Conservation (phyloP, 2,329 filamentous ascomycete genomes). For the Fusarium transvaalense region DNA sequence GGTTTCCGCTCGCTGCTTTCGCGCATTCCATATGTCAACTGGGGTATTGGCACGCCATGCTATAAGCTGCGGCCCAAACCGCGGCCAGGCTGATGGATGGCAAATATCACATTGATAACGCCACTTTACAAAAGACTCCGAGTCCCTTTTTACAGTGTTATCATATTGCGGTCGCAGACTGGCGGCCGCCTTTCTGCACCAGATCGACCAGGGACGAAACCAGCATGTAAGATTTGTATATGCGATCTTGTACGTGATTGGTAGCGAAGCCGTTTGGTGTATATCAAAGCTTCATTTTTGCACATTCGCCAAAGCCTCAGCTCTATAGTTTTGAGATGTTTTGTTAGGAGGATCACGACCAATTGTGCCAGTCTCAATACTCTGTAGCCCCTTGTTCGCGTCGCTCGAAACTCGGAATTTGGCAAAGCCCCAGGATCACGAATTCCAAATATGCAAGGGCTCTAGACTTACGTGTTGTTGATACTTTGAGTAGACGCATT, state of each 20-base stretch:
- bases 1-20: constrained; percentile 34
- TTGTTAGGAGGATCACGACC: not conserved
- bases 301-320: not conserved
- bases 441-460: not conserved
- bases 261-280: not conserved
- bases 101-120: constrained; percentile 35
- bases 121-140: constrained; percentile 39
- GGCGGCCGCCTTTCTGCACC: constrained; percentile 21
- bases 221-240: constrained; percentile 19
- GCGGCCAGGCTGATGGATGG: constrained; percentile 43
- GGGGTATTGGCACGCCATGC: constrained; percentile 31
- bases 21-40: constrained; percentile 25
- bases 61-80: constrained; percentile 44
- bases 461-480: not conserved
- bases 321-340: not conserved
- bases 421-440: not conserved
- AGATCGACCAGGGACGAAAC: constrained; percentile 19
- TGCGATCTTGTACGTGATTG: constrained; percentile 1
- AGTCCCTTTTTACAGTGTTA: not conserved
- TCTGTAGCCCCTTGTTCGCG: not conserved
- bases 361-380: not conserved
- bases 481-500: not conserved
- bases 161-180: constrained; percentile 17
- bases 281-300: not conserved
- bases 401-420: not conserved